Conservation (phyloP, 176 grass and related monocot genomes). For the Luzula sylvatica region DNA sequence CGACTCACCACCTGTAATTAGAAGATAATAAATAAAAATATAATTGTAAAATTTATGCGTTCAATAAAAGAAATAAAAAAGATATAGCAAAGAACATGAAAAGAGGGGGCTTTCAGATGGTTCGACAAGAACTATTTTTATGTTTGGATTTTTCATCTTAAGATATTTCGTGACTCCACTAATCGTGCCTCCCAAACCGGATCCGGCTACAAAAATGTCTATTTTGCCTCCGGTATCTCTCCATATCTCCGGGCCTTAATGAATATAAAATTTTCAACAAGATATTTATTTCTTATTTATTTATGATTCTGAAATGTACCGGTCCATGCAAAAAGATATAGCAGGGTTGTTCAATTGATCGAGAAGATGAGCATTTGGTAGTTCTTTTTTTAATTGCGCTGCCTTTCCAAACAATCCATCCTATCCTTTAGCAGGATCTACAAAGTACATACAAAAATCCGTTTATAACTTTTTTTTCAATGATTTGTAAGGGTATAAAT, state of each 20-base stretch:
- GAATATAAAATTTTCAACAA: not conserved
- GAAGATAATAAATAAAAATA: no score
- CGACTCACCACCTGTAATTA: conserved; percentile 27
- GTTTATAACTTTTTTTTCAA: no score
- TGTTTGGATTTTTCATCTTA: conserved; percentile 51
- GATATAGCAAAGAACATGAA: conserved; percentile 44
- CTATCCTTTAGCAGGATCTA: conserved; percentile 55
- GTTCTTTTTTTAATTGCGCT: conserved; percentile 49
- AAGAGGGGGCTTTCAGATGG: conserved; percentile 58
- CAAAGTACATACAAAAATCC: conserved; percentile 6
- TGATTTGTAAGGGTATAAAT: no score
- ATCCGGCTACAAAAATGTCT: conserved; percentile 39
- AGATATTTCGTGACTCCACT: conserved; percentile 56
- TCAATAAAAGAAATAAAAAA: no score
- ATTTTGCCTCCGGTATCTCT: conserved; percentile 72
- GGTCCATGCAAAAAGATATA: conserved; percentile 52
- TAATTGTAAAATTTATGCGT: no score
- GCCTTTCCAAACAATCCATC: conserved; percentile 25
- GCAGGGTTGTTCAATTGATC: conserved; percentile 53
- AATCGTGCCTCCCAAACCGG: conserved; percentile 52
- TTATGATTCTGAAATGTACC: conserved; percentile 26
- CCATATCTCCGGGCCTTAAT: conserved; percentile 69
- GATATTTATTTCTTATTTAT: not conserved
- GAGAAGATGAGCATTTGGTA: conserved; percentile 46
- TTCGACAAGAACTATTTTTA: conserved; percentile 57